Conservation (phyloP, 1,284 basidiomycete genomes). For the Irpex sp. region DNA sequence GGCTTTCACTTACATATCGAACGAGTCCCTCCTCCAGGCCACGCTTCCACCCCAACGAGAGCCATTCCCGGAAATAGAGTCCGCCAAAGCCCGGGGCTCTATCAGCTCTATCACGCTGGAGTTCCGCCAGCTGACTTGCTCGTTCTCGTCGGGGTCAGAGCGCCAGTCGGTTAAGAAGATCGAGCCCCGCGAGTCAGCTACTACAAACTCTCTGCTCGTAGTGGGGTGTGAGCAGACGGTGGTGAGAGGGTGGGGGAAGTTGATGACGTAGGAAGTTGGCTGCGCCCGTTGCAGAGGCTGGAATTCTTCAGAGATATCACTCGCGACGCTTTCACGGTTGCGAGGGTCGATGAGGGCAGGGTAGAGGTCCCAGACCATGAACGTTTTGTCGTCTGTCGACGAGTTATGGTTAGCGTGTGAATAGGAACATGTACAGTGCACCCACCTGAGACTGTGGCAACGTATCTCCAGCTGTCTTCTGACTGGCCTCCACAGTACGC, state of each 20-base stretch:
- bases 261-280: constrained; percentile 71
- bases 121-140: constrained; percentile 52
- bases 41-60: constrained; percentile 51
- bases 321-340: not conserved
- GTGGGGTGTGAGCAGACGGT: constrained; percentile 68
- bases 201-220: constrained; percentile 72
- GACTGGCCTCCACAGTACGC: constrained; percentile 70
- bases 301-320: not conserved
- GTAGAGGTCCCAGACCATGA: constrained; percentile 80
- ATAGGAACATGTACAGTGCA: constrained; percentile 2
- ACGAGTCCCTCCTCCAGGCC: constrained; percentile 65
- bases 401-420: not conserved
- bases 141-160: constrained; percentile 55
- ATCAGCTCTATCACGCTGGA: constrained; percentile 66
- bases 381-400: constrained; percentile 66
- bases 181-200: constrained; percentile 68
- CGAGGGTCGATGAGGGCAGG: not conserved
- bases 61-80: constrained; percentile 44
- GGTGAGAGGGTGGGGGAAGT: constrained; percentile 65
- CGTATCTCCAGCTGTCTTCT: constrained; percentile 62
- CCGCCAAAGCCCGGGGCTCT: constrained; percentile 61
- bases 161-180: constrained; percentile 78
- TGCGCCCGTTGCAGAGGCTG: constrained; percentile 41
- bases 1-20: constrained; percentile 54
- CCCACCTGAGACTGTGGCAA: constrained; percentile 75